Base-by-base conservation (phyloP, 2,329 filamentous ascomycete species). In the Talaromyces piceae region DNA sequence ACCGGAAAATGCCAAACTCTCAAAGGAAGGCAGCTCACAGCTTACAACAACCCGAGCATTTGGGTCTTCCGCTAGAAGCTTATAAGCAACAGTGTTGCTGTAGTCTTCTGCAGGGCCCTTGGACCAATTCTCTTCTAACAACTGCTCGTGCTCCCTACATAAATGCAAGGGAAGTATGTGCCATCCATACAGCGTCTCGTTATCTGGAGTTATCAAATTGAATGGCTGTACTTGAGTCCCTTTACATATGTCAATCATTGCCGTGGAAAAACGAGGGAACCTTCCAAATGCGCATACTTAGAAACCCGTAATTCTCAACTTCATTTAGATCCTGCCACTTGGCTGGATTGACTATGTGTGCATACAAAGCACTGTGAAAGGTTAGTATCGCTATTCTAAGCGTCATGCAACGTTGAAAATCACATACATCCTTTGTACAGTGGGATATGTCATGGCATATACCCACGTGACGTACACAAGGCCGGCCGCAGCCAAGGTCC, bases 171-270 rank as follows among this genome's bases (percentile, higher is more conserved):
- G 91, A 45, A 96, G 73, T 50, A 97, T 78, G 63, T 96, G 91
- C 91, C 91, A 97, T 23, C 87, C 87, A 63, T 93, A 94, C 16
- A 97, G 72, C 2, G 75, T 81, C 67, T 91, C 84, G 33, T 83
- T 81, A 65, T 96, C 91, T 1, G 81, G 74, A 0, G 89, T 93
- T 3, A 71, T 72, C 31, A 97, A 70, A 45, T 80, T 82, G 66
- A 97, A 96, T 0, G 91, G 87, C 5, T 88, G 90, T 2, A 95
- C 86, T 71, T 97, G 91, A 59, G 90, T 89, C 63, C 82, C 87
- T 91, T 59, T 9, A 22, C 43, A 41, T 62, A 50, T 65, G 54
- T 37, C 26, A 48, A 2, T 37, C 27, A 28, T 23, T 28, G 27
- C 4, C 11, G 8, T 3, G 18, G 13, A 25, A 22, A 31, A 23